Conservation (phyloP, 345 rosid species). For the Capsella bursapastoris region DNA sequence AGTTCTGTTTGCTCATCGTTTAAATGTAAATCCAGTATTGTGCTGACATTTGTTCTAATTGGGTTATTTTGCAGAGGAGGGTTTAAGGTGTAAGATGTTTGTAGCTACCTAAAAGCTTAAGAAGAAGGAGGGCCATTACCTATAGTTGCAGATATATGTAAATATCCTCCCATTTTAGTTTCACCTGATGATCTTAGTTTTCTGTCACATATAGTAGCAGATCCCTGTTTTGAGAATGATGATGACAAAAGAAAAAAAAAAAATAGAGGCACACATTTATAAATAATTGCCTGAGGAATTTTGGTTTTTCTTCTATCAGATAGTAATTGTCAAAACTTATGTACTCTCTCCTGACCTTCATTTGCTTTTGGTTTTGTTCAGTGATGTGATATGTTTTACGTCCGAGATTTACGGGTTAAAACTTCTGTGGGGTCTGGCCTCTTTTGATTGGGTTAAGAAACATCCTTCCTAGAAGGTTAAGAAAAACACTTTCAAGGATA, state of each 20-base stretch:
- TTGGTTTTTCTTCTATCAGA: neutral
- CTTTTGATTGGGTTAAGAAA: neutral
- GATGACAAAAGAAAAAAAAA: neutral
- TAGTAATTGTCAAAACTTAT: neutral
- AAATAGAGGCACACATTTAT: conserved; percentile 3
- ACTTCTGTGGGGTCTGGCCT: neutral
- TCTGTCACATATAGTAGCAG: neutral
- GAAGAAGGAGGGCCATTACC: conserved; percentile 31
- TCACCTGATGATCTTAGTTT: conserved; percentile 11
- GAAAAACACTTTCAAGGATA: neutral
- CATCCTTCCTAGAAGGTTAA: neutral
- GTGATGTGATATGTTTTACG: conserved; percentile 15
- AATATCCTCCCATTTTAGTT: conserved; percentile 32
- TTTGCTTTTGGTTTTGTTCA: neutral
- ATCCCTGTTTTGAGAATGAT: conserved; percentile 31
- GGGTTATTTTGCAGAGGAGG: conserved; percentile 32
- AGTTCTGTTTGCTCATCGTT: neutral
- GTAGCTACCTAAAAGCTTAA: conserved; percentile 28
- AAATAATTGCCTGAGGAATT: conserved; percentile 29
- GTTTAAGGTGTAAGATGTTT: conserved; percentile 24
- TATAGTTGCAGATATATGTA: conserved; percentile 40
- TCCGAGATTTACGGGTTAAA: neutral
- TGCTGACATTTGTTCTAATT: conserved; percentile 17
- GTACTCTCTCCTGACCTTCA: conserved; percentile 3
- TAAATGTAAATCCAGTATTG: neutral